Conservation (phyloP, 2,329 filamentous ascomycete genomes). For the Coniochaeta prunicola region DNA sequence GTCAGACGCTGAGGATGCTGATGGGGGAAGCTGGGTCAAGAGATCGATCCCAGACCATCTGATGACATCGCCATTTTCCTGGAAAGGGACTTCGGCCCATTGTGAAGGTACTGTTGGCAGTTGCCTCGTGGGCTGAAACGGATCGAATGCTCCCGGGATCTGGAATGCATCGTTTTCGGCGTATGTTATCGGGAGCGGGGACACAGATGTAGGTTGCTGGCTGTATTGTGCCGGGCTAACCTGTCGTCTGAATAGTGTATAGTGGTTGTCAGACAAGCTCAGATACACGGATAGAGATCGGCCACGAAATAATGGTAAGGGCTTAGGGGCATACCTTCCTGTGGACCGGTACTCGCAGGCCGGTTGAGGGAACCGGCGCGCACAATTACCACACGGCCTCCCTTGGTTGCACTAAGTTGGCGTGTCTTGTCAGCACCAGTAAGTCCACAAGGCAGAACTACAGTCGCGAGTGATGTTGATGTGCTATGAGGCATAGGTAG, state of each 20-base stretch:
- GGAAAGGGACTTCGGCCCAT: conserved; percentile 3
- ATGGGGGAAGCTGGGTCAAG: conserved; percentile 9
- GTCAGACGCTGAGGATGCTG: neutral
- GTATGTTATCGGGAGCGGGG: conserved; percentile 7
- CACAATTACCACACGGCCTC: conserved; percentile 46
- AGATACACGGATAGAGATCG: neutral
- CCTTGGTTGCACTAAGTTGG: conserved; percentile 41
- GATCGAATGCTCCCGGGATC: conserved; percentile 10
- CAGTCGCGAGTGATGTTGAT: neutral
- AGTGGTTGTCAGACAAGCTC: neutral
- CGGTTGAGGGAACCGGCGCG: conserved; percentile 43
- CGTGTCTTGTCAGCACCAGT: neutral
- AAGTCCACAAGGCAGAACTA: neutral
- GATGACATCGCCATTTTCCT: conserved; percentile 7
- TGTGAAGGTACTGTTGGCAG: conserved; percentile 6
- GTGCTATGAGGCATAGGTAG: neutral
- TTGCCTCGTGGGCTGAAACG: conserved; percentile 11
- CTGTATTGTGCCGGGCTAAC: neutral
- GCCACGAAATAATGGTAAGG: neutral
- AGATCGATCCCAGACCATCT: conserved; percentile 17
- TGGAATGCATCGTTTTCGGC: conserved; percentile 2
- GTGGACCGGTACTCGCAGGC: conserved; percentile 36
- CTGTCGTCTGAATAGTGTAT: conserved; percentile 10
- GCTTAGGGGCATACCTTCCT: neutral
- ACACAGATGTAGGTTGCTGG: conserved; percentile 9